A percentile compares a stretch with the other conserved stretches of the same genome.
Evolutionary conservation across 1,139 yeast species (phyloP).

Genomic region (Geotrichum phurueaensis): DNA sequence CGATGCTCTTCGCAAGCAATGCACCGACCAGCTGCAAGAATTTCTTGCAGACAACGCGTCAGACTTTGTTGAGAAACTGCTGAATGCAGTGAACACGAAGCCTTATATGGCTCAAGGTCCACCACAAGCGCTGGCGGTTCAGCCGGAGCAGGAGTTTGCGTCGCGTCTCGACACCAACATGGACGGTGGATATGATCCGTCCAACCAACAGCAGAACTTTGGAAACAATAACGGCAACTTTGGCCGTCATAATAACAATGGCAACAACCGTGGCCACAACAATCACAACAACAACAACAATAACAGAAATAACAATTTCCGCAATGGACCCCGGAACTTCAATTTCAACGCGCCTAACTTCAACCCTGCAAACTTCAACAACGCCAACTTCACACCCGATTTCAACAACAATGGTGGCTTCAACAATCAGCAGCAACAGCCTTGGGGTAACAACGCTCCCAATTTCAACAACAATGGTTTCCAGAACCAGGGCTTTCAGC

Average conservation of each 20-base stretch:
- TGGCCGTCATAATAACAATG: conserved; percentile 3
- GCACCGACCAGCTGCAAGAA: conserved; percentile 37
- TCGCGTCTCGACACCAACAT: neutral
- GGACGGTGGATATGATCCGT: neutral
- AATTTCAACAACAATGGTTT: neutral
- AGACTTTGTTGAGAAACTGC: conserved; percentile 25
- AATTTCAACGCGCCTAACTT: conserved; percentile 6
- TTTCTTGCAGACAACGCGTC: conserved; percentile 30
- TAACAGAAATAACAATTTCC: conserved; percentile 13
- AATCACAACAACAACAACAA: conserved; percentile 4
- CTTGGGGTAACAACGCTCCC: neutral
- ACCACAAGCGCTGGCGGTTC: neutral
- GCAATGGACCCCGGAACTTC: conserved; percentile 8
- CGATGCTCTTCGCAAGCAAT: conserved; percentile 30
- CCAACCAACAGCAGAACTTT: neutral
- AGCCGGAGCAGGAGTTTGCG: neutral
- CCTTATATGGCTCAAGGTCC: conserved; percentile 1
- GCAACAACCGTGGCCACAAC: conserved; percentile 3
- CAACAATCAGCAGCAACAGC: conserved; percentile 6
- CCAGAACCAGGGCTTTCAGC: neutral
- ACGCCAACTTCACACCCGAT: neutral
- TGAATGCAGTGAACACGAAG: conserved; percentile 21
- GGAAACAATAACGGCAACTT: conserved; percentile 3
- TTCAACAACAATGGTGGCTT: neutral
- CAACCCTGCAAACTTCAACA: neutral